Base-by-base conservation (phyloP, 2,329 filamentous ascomycete species). In the Harringtonia aguacate region DNA sequence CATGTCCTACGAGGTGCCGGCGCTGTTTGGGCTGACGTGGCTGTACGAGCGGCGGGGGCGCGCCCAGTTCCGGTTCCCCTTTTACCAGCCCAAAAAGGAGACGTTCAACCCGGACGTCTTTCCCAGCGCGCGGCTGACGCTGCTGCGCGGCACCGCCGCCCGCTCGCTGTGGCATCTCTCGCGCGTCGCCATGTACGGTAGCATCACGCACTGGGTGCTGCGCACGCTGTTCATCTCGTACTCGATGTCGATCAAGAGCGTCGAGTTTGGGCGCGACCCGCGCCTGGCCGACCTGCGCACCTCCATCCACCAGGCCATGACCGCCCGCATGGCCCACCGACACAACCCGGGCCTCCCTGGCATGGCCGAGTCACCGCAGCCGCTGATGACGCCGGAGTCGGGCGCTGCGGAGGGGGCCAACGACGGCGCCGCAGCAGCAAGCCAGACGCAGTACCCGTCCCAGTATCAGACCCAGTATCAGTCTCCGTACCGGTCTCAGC, bases 41-140 rank as follows among this genome's bases (percentile, higher is more conserved):
- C 10, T 45, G 6, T 46, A 39, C 28, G 44, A 48, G 33, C 33
- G 36, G 15, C 47, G 44, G n/a, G 49, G 52, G 18, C 44, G 47
- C 4, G 22, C 43, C 12, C 38, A 29, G 7, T 53, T 52, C 39
- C 40, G 45, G 3, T 51, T 55, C 29, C 53, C 53, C 14, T 49
- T 55, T 15, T 47, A 39, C 39, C 30, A 39, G 39, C 46, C 48
- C 17, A 18, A n/a, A n/a, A n/a, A 40, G 14, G 34, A 29, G n/a
- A 5, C 12, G 3, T 51, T 53, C 46, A 36, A 43, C 39, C 47
- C 50, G 3, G 18, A 48, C 28, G 38, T 42, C 5, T 52, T 54
- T 28, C 47, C 48, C 10, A 20, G 20, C 5, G 18, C 29, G 21
- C 29, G 21, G 14, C 22, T 9, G 15, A 28, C 47, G 15, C 6